These are phyloP conservation scores for Botrytis porri DNA, from an alignment of 2,329 filamentous ascomycete species.

Conservation along the genomic window DNA sequence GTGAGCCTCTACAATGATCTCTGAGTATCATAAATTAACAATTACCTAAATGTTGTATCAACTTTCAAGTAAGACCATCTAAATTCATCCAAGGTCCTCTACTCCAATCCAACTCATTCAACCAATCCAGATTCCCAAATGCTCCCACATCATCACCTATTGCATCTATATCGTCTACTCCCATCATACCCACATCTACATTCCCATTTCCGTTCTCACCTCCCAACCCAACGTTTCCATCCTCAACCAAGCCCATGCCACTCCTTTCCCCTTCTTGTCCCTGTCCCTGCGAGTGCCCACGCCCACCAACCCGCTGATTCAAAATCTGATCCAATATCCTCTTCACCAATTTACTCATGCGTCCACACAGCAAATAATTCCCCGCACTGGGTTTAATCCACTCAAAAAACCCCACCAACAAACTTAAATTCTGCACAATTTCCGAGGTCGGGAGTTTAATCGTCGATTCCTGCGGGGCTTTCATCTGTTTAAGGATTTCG, in stretches of 20 bases:
- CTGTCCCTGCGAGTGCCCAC: not conserved
- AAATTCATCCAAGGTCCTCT: constrained; percentile 36
- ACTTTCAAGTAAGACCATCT: constrained; percentile 24
- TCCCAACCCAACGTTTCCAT: not conserved
- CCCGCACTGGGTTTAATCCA: constrained; percentile 50
- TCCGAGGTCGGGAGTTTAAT: constrained; percentile 44
- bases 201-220: not conserved
- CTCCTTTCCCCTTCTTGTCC: not conserved
- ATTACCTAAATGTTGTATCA: not conserved
- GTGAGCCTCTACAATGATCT: not conserved
- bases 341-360: constrained; percentile 49
- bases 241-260: not conserved
- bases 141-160: constrained; percentile 26
- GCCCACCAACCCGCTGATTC: not conserved
- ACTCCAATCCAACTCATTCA: constrained; percentile 36
- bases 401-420: constrained; percentile 50
- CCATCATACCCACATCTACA: constrained; percentile 14
- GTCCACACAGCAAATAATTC: constrained; percentile 48
- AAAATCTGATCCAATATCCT: constrained; percentile 50
- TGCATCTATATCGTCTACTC: constrained; percentile 20
- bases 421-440: constrained; percentile 51
- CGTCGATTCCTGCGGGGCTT: constrained; percentile 33
- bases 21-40: not conserved
- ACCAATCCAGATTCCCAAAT: constrained; percentile 36
- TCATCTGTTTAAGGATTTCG: constrained; percentile 47